These are phyloP conservation scores for Helicostylum pulchrum DNA, from an alignment of 192 early-diverging fungal species.

Conservation along the genomic window DNA sequence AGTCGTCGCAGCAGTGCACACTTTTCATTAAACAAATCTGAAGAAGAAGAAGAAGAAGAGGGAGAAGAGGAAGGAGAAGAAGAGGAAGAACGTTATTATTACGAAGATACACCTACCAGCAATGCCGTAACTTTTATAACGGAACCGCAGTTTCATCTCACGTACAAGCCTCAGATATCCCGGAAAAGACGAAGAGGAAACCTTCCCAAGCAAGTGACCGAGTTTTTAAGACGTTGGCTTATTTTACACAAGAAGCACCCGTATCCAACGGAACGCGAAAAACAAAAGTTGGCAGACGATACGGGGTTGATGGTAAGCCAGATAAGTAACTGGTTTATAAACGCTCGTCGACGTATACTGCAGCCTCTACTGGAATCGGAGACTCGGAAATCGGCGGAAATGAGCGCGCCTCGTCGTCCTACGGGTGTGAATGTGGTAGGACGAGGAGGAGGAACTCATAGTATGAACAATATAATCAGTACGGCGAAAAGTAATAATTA, in stretches of 20 bases:
- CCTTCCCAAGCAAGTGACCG: slow-evolving; percentile 18
- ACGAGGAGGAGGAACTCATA: no score
- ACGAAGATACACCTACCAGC: background rate
- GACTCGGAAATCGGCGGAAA: background rate
- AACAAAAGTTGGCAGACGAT: slow-evolving; percentile 6
- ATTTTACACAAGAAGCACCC: slow-evolving; percentile 20
- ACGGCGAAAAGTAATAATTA: background rate
- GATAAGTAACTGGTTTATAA: slow-evolving; percentile 21
- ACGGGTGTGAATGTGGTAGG: no score
- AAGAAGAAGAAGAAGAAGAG: no score
- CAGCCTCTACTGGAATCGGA: slow-evolving; percentile 17
- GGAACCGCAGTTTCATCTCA: background rate
- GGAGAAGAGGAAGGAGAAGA: slow-evolving; percentile 6
- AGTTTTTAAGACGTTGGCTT: slow-evolving; percentile 17
- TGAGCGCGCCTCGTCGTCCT: no score
- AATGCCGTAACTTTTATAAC: background rate
- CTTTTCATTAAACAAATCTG: no score
- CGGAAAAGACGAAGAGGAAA: slow-evolving; percentile 17
- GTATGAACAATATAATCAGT: background rate
- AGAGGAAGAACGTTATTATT: background rate
- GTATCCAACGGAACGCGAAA: slow-evolving; percentile 18
- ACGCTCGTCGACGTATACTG: slow-evolving; percentile 13
- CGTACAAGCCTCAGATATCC: background rate
- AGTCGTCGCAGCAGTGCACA: no score
- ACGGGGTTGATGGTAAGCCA: slow-evolving; percentile 20